These are phyloP conservation scores for Scheffersomyces stambukii DNA, from an alignment of 1,139 yeast genomes.

Conservation along the genomic window DNA sequence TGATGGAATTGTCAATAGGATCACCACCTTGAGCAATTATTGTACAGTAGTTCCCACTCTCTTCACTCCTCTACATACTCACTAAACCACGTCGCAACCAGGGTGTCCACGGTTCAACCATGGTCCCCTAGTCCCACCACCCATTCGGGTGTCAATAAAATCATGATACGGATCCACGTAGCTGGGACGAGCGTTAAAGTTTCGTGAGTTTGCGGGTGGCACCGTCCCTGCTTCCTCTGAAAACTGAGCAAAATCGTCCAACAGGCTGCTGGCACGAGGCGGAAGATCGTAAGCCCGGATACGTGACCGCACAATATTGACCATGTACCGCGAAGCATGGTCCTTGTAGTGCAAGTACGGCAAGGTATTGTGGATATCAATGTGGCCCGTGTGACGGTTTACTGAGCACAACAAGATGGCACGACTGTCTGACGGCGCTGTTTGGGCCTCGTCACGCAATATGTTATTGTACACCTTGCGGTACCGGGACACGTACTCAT, in stretches of 20 bases:
- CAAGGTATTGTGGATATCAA: slow-evolving; percentile 20
- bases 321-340: slow-evolving; percentile 5
- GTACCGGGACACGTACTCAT: slow-evolving; percentile 9
- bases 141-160: slow-evolving; percentile 4
- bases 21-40: too few relatives aligned
- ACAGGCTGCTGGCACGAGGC: too few relatives aligned
- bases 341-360: slow-evolving; percentile 14
- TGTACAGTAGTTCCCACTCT: too few relatives aligned
- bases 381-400: slow-evolving; percentile 26
- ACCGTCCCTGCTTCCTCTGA: too few relatives aligned
- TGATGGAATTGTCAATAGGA: too few relatives aligned
- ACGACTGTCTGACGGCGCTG: slow-evolving; percentile 1
- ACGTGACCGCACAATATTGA: slow-evolving; percentile 7
- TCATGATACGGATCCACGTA: slow-evolving; percentile 4
- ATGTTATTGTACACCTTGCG: slow-evolving; percentile 9
- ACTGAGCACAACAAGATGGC: slow-evolving; percentile 28
- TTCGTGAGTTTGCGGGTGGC: slow-evolving; percentile 9
- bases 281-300: slow-evolving; percentile 3
- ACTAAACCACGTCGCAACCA: slow-evolving; percentile 3
- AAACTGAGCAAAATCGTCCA: slow-evolving; percentile 12
- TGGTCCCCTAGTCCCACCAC: too few relatives aligned
- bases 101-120: too few relatives aligned
- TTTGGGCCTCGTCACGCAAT: slow-evolving; percentile 8
- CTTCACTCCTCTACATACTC: slow-evolving; percentile 5
- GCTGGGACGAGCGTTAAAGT: slow-evolving; percentile 5